These are phyloP conservation scores for Mycena latifolia DNA, from an alignment of 768 basidiomycete species.

Conservation along the genomic window DNA sequence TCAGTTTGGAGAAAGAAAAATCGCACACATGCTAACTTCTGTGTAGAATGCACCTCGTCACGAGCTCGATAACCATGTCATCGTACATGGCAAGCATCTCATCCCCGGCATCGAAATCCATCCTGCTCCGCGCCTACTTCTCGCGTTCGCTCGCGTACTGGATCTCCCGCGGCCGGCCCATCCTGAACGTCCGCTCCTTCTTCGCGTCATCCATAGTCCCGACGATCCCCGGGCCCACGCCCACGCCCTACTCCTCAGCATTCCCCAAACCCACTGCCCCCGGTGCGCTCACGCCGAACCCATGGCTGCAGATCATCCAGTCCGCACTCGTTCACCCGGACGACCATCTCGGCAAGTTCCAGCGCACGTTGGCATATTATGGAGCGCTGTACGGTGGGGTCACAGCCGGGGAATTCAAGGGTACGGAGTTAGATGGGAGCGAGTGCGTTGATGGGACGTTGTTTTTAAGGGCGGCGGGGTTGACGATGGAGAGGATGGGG, in stretches of 20 bases:
- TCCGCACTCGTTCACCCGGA: conserved; percentile 55
- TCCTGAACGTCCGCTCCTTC: conserved; percentile 22
- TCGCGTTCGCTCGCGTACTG: conserved; percentile 25
- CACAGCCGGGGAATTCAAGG: conserved; percentile 34
- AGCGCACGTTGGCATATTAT: conserved; percentile 54
- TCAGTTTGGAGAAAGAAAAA: conserved; percentile 10
- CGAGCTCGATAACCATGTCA: conserved; percentile 65
- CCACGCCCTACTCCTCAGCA: too few species aligned
- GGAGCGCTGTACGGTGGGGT: conserved; percentile 50
- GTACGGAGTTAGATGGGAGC: conserved; percentile 40
- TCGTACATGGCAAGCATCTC: conserved; percentile 30
- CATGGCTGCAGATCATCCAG: conserved; percentile 56
- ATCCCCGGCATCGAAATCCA: conserved; percentile 24
- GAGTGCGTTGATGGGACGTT: conserved; percentile 71
- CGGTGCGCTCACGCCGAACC: conserved; percentile 47
- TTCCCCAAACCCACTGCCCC: conserved; percentile 4
- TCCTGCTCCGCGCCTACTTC: conserved; percentile 32
- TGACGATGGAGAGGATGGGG: conserved; percentile 60
- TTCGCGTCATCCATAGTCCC: conserved; percentile 30
- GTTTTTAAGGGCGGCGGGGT: conserved; percentile 68
- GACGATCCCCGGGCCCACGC: conserved; percentile 29
- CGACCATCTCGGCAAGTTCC: conserved; percentile 50
- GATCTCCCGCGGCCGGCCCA: conserved; percentile 24
- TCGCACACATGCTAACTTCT: neutral
- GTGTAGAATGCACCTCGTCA: conserved; percentile 73